Conservation (phyloP, 176 grass and related monocot species). For the Aegilops umbellulata region DNA sequence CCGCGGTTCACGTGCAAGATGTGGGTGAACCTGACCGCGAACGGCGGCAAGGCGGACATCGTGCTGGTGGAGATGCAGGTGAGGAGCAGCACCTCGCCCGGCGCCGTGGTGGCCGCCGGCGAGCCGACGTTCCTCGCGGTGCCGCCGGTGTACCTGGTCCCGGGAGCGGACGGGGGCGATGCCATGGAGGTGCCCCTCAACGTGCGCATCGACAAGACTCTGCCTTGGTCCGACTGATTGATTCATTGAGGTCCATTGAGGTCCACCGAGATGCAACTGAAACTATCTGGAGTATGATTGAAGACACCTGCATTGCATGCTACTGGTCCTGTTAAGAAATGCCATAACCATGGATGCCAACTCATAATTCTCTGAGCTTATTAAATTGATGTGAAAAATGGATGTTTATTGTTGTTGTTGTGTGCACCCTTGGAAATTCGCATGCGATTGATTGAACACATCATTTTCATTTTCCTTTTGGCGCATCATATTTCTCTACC, state of each 20-base stretch:
- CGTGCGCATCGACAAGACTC: slow-evolving; percentile 19
- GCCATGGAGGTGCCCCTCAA: slow-evolving; percentile 6
- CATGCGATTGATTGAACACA: too few relatives aligned
- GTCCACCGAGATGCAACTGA: too few relatives aligned
- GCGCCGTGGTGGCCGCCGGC: neutral
- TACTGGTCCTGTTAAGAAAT: neutral
- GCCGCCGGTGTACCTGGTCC: neutral
- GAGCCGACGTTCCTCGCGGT: neutral
- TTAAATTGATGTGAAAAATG: too few relatives aligned
- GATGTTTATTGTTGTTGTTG: too few relatives aligned
- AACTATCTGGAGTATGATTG: neutral
- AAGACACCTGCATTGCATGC: neutral
- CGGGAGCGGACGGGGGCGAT: neutral
- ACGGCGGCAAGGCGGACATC: neutral
- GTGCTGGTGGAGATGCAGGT: slow-evolving; percentile 19
- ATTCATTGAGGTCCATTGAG: too few relatives aligned
- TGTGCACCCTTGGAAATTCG: too few relatives aligned
- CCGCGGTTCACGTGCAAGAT: slow-evolving; percentile 30
- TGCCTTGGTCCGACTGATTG: neutral
- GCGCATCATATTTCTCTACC: too few relatives aligned
- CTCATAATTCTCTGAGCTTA: too few relatives aligned
- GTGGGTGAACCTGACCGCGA: slow-evolving; percentile 2
- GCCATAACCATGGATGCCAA: too few relatives aligned
- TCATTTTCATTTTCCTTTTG: too few relatives aligned
- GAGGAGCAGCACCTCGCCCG: neutral